Base-by-base conservation (phyloP, 805 yeast species). In the Clavispora asparagi region DNA sequence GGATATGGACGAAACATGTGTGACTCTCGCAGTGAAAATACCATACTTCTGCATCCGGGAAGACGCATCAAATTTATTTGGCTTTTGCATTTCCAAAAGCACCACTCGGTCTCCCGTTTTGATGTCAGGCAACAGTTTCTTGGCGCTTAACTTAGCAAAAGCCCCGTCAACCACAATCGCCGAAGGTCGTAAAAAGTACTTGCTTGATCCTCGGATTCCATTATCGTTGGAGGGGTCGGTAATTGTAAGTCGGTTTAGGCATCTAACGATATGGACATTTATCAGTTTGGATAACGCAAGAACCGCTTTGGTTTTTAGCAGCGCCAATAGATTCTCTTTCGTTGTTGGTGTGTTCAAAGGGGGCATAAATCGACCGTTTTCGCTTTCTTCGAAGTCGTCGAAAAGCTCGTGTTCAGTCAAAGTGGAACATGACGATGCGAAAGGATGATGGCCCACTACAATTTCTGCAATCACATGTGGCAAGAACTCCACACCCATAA, bases 41-140 rank as follows among this genome's bases (percentile, higher is more conserved):
- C 71, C 71, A 45, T 49, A 56, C 26, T 54, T 46, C 17, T 55
- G 51, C 30, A 61, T 43, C 6, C 68, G 49, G 6, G 28, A 26
- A 23, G 46, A 48, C 17, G 53, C 58, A 1, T 63, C 59, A 29
- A 47, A 56, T 35, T 55, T 58, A 41, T 59, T 60, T 0, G 70
- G 69, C 42, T 58, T 60, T 10, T 58, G 53, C 11, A 67, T 42
- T 31, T 62, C 65, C 13, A 65, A 11, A 14, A 64, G 46, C 4
- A 54, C 52, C 3, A 64, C 41, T 12, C 31, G 25, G 16, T 45
- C 51, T 3, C 41, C 53, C 2, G 26, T 7, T 1, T 14, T 17
- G n/a, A 51, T 16, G 16, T 11, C 37, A 16, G 23, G 4, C 6
- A 33, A 10, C 12, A 11, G 4, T 11, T 33, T 33, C 16, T 26